These are phyloP conservation scores for Hortiboletus flavorubellus DNA, from an alignment of 768 basidiomycete species.

Conservation along the genomic window DNA sequence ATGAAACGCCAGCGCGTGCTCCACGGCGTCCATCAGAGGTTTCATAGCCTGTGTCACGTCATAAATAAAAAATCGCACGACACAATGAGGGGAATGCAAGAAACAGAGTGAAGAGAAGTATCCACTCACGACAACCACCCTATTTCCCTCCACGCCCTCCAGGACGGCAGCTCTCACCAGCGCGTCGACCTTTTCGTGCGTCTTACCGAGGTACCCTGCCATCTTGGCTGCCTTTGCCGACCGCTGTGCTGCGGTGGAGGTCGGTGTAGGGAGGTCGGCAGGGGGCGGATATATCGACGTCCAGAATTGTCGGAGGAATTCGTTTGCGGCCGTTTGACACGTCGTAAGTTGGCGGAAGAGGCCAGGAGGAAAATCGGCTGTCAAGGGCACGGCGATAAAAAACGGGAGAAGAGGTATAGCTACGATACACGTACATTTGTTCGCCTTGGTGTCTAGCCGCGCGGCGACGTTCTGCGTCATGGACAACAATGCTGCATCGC, in stretches of 20 bases:
- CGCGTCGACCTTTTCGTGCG: constrained; percentile 76
- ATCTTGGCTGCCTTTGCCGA: constrained; percentile 82
- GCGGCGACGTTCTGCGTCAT: constrained; percentile 83
- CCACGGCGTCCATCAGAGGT: too few species aligned
- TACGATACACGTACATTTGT: constrained; percentile 49
- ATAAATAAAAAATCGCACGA: too few species aligned
- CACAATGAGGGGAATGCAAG: too few species aligned
- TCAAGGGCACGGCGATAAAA: not conserved
- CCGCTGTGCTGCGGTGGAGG: constrained; percentile 62
- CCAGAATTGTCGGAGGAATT: constrained; percentile 97
- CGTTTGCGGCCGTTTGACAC: constrained; percentile 90
- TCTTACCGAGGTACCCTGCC: constrained; percentile 76
- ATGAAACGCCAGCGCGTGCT: too few species aligned
- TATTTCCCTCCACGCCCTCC: constrained; percentile 57
- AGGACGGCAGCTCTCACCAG: constrained; percentile 62
- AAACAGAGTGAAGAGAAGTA: too few species aligned
- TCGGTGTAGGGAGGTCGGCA: constrained; percentile 50
- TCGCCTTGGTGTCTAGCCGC: constrained; percentile 61
- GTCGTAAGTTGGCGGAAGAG: constrained; percentile 82
- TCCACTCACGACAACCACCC: constrained; percentile 60
- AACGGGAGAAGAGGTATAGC: not conserved
- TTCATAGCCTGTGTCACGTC: too few species aligned
- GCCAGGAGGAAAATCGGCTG: constrained; percentile 77
- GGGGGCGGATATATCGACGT: constrained; percentile 76
- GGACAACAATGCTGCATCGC: constrained; percentile 60